Evolutionary conservation across 2,329 filamentous ascomycete species (phyloP).

Genomic region (Furcasterigmium sp.): DNA sequence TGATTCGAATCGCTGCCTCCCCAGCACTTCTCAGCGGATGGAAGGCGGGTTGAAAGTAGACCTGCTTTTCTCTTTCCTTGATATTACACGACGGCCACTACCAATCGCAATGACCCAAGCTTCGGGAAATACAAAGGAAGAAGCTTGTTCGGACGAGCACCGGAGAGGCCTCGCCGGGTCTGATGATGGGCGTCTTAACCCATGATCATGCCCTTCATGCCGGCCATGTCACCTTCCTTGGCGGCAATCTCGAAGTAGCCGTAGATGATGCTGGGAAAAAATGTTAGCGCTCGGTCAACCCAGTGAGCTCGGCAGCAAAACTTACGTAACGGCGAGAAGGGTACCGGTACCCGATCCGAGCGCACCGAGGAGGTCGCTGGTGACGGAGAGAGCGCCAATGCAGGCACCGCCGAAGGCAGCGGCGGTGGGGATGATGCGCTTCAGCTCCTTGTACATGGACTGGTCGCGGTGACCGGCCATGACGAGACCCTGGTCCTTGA

Average conservation of each 20-base stretch:
- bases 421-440: constrained; percentile 97
- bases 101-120: constrained; percentile 1
- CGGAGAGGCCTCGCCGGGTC: neutral
- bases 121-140: constrained; percentile 3
- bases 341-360: constrained; percentile 97
- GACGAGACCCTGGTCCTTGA: constrained; percentile 98
- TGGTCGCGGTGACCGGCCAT: constrained; percentile 99
- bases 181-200: constrained; percentile 37
- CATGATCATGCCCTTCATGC: constrained; percentile 72
- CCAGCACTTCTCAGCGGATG: neutral
- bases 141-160: constrained; percentile 4
- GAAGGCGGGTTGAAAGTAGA: neutral
- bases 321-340: constrained; percentile 95
- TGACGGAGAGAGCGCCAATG: constrained; percentile 95
- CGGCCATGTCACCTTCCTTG: constrained; percentile 92
- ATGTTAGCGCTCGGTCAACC: constrained; percentile 21
- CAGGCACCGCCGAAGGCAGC: constrained; percentile 98
- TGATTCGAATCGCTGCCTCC: neutral
- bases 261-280: constrained; percentile 80
- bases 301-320: constrained; percentile 20
- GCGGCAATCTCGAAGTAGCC: constrained; percentile 99
- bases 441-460: constrained; percentile 99
- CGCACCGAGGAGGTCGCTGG: constrained; percentile 91
- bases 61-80: constrained; percentile 4
- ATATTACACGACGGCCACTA: constrained; percentile 4